These are phyloP conservation scores for Actinomucor elegans DNA, from an alignment of 371 early-diverging fungal species.

Conservation along the genomic window DNA sequence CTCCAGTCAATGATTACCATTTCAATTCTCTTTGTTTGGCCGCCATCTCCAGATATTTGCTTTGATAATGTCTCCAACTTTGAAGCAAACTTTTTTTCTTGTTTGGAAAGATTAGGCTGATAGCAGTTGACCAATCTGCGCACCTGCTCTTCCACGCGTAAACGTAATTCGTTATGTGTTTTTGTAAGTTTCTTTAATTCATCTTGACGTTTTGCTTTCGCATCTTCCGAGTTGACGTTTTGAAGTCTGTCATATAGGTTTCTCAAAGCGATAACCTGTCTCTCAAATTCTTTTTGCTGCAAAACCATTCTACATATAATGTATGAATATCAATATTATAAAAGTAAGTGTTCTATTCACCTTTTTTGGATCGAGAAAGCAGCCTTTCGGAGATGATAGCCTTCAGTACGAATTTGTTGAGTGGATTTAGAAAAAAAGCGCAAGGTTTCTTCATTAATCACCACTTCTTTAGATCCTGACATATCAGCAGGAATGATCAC, in stretches of 20 bases:
- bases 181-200: conserved; percentile 11
- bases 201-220: conserved; percentile 7
- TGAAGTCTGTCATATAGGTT: conserved; percentile 19
- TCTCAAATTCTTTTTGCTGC: conserved; percentile 31
- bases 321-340: too few relatives aligned
- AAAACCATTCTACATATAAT: conserved; percentile 9
- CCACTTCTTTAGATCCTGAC: conserved; percentile 37
- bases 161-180: conserved; percentile 15
- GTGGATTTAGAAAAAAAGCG: conserved; percentile 32
- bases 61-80: conserved; percentile 17
- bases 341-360: too few relatives aligned
- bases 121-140: conserved; percentile 15
- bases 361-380: conserved; percentile 18
- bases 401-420: conserved; percentile 26
- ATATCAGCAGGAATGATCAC: conserved; percentile 32
- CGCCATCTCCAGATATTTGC: conserved; percentile 13
- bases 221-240: conserved; percentile 7
- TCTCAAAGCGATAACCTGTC: conserved; percentile 16
- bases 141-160: conserved; percentile 23
- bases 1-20: not conserved
- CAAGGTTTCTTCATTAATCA: conserved; percentile 42
- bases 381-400: conserved; percentile 17
- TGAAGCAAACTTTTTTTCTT: conserved; percentile 21
- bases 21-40: conserved; percentile 18
- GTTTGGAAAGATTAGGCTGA: conserved; percentile 22